A percentile compares a stretch with the other conserved stretches of the same genome.
Conservation (phyloP, 805 yeast species). For the Torulaspora franciscae region DNA sequence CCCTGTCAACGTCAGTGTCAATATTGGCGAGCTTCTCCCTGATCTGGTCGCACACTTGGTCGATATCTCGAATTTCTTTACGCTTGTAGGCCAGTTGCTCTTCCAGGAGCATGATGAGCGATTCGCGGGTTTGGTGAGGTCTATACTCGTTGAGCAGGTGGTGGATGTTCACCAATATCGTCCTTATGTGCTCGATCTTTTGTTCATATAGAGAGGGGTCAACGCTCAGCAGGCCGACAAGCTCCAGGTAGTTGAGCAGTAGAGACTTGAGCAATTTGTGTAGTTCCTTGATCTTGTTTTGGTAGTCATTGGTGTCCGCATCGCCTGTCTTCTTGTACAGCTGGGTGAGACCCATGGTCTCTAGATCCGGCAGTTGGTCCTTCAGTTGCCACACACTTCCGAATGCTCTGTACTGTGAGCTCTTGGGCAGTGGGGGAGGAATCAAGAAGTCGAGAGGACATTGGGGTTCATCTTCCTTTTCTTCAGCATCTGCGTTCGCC, state of each 20-base stretch:
- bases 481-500: slow-evolving; percentile 32
- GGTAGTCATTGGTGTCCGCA: slow-evolving; percentile 37
- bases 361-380: slow-evolving; percentile 71
- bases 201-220: slow-evolving; percentile 60
- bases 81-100: slow-evolving; percentile 64
- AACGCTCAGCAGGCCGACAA: slow-evolving; percentile 69
- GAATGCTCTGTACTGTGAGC: slow-evolving; percentile 71
- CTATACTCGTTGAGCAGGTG: slow-evolving; percentile 88
- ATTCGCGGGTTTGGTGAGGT: slow-evolving; percentile 92
- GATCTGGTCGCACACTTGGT: slow-evolving; percentile 40
- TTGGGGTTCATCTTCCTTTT: slow-evolving; percentile 41
- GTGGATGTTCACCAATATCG: slow-evolving; percentile 81
- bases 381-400: slow-evolving; percentile 82
- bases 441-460: slow-evolving; percentile 46
- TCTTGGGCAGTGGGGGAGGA: slow-evolving; percentile 63
- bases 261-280: slow-evolving; percentile 76
- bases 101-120: slow-evolving; percentile 66
- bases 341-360: slow-evolving; percentile 73
- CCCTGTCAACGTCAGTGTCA: slow-evolving; percentile 14
- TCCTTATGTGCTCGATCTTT: slow-evolving; percentile 74
- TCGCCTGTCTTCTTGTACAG: slow-evolving; percentile 44
- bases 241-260: slow-evolving; percentile 72
- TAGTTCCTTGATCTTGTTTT: slow-evolving; percentile 59
- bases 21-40: slow-evolving; percentile 36
- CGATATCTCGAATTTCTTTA: slow-evolving; percentile 45